Evolutionary conservation across 2,329 filamentous ascomycete genomes (phyloP).

Genomic region (Venturia carpophila): DNA sequence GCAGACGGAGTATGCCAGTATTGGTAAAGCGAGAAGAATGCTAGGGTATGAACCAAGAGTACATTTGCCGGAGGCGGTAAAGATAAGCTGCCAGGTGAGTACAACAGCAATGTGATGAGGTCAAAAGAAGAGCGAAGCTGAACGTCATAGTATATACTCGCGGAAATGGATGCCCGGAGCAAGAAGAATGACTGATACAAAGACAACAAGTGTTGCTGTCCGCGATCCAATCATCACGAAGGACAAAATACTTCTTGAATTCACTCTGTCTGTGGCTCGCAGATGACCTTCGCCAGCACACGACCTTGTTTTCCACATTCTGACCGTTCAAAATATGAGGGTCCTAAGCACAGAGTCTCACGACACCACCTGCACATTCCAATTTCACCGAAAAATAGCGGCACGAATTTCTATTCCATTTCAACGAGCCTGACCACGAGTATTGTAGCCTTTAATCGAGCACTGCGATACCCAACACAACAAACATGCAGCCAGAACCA

Average conservation of each 20-base stretch:
- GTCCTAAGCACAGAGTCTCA: neutral
- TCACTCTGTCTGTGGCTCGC: neutral
- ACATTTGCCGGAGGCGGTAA: slow-evolving; percentile 44
- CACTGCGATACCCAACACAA: neutral
- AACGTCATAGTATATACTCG: neutral
- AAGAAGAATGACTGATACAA: neutral
- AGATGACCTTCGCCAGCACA: neutral
- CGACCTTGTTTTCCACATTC: neutral
- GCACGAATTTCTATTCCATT: neutral
- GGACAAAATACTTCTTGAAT: neutral
- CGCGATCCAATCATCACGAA: neutral
- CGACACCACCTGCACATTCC: neutral
- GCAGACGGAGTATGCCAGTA: slow-evolving; percentile 45
- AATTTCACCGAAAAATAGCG: neutral
- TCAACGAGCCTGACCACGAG: neutral
- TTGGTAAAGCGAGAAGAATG: slow-evolving; percentile 43
- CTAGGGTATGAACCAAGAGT: slow-evolving; percentile 47
- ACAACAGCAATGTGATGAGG: neutral
- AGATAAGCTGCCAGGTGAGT: slow-evolving; percentile 20
- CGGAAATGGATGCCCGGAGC: neutral
- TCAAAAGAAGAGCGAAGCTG: neutral
- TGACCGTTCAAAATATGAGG: neutral
- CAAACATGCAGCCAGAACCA: slow-evolving; percentile 7
- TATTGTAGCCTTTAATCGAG: neutral
- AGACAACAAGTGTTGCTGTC: neutral